Base-by-base conservation (phyloP, 2,329 filamentous ascomycete species). In the Acarospora socialis region DNA sequence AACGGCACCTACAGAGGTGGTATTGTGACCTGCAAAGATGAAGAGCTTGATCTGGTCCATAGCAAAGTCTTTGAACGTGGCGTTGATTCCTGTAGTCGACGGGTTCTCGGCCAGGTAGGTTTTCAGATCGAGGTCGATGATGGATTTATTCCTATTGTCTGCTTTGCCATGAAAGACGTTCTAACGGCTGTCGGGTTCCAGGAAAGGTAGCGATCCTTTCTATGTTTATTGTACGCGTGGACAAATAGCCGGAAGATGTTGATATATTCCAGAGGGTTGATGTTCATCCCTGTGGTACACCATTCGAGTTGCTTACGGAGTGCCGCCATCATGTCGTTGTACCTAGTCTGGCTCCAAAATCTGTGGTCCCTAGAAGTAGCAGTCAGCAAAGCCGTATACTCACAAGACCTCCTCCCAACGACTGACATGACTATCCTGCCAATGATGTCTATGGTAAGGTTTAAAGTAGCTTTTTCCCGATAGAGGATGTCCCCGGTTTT, bases 391-490 rank as follows among this genome's bases (percentile, higher is more conserved):
- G n/a, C n/a, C n/a, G n/a, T n/a, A n/a, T n/a, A n/a, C n/a, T n/a
- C n/a, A n/a, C n/a, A n/a, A n/a, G n/a, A n/a, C n/a, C n/a, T n/a
- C n/a, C n/a, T n/a, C n/a, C n/a, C n/a, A n/a, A n/a, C n/a, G n/a
- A n/a, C n/a, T n/a, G n/a, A 38, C 35, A 42, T 28, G 21, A 41
- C 36, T 4, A 45, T 35, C 28, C 29, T 39, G 33, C 50, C 49
- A 12, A 54, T 54, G 10, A 53, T 46, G 38, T 54, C 51, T 19
- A 52, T 48, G 2, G 49, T 49, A 10, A 50, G 35, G 8, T 43
- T 40, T 4, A 38, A 44, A n/a, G 45, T 46, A 22, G 43, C 31
- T 7, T 46, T 37, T 7, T 49, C 43, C n/a, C 53, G 33, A 2
- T 21, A 16, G 14, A 53, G 46, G 3, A 46, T 39, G 13, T 50